Base-by-base conservation (phyloP, 495 filamentous ascomycete species). In the Echria macrotheca region DNA sequence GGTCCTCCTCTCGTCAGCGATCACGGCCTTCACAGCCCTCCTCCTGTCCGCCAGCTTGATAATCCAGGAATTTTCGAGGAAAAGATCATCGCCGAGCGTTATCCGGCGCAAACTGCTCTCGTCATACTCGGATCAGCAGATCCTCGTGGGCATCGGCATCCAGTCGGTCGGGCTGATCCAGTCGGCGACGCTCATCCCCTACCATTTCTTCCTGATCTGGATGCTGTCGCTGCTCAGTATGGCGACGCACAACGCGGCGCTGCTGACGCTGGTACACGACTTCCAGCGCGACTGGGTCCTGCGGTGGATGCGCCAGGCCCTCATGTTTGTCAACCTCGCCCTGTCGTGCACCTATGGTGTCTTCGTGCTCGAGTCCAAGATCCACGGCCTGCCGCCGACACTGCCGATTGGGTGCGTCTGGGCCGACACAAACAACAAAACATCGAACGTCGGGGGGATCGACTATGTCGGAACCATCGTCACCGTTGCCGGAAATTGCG, bases 201-300 rank as follows among this genome's bases (percentile, higher is more conserved):
- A 82, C 64, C 79, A 82, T 60, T 80, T 81, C 65, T 81, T 82
- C 64, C 66, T 81, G 42, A 68, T 82, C 44, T 82, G 79, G 78
- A 78, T 80, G 68, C 67, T 82, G 3, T 74, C 74, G 0, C 51
- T 79, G 18, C 65, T 82, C 12, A 77, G 76, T 9, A 82, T 76
- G 57, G 73, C 75, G 12, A 77, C 77, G 9, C 77, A 81, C 59
- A 73, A 78, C 41, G 70, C 74, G 15, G 75, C 75, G 0, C 67
- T 82, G 3, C 62, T 82, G 6, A 73, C 75, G 1, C 67, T 82
- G 29, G 74, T 79, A 1, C 69, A 73, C 44, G 79, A 82, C 55
- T 81, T 80, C 67, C 76, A 73, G 54, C 61, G 79, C 33, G 79
- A 82, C 58, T 78, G 76, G 76, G 78, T 82, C 1, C 53, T 82